Conservation (phyloP, 768 basidiomycete species). For the Pleurotus pulmonarius region DNA sequence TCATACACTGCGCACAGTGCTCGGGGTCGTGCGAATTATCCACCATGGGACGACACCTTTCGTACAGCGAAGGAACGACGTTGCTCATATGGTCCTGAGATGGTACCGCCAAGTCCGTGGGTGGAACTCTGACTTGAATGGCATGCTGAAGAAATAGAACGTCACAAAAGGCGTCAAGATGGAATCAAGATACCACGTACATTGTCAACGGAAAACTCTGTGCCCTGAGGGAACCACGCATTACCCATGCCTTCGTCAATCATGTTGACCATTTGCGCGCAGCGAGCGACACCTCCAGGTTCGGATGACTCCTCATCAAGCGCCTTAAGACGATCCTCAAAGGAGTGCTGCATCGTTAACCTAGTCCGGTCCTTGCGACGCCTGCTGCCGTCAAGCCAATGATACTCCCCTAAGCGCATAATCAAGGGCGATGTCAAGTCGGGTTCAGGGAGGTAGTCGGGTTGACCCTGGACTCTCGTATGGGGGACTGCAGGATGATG, state of each 20-base stretch:
- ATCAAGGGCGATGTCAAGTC: slow-evolving; percentile 44
- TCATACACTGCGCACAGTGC: background rate
- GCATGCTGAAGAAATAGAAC: background rate
- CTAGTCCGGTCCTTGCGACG: no score
- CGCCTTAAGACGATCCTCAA: no score
- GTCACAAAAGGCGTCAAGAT: background rate
- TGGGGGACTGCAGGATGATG: no score
- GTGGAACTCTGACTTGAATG: background rate
- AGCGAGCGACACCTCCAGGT: background rate
- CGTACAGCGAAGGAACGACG: background rate
- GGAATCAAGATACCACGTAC: background rate
- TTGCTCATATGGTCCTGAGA: background rate
- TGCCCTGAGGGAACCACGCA: slow-evolving; percentile 34
- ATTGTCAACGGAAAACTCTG: slow-evolving; percentile 10
- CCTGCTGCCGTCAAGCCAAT: slow-evolving; percentile 19
- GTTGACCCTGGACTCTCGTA: no score
- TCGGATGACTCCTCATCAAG: slow-evolving; percentile 19
- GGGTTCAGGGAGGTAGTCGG: no score
- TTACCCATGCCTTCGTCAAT: slow-evolving; percentile 33
- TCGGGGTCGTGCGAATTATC: background rate
- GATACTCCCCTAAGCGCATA: slow-evolving; percentile 57
- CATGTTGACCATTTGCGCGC: background rate
- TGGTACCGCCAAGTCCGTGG: background rate
- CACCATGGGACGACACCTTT: slow-evolving; percentile 11
- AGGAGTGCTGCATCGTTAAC: no score